Conservation (phyloP, 2,329 filamentous ascomycete species). For the Ophiostoma sp. region DNA sequence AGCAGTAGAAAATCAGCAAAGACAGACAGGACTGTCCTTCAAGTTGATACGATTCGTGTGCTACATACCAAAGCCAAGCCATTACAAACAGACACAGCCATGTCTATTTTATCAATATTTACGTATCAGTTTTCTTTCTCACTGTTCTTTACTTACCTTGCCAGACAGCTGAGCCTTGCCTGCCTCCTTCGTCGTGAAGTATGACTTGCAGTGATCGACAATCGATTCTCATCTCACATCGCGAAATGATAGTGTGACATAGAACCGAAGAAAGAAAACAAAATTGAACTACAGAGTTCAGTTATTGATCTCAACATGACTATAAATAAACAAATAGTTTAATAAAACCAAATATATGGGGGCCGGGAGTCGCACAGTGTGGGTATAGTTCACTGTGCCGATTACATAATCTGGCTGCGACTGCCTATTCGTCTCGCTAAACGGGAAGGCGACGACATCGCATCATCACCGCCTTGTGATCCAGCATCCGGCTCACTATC, state of each 20-base stretch:
- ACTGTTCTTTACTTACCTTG: too few relatives aligned
- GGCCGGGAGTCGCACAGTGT: background rate
- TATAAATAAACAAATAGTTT: background rate
- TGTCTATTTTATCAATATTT: too few relatives aligned
- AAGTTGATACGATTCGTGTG: too few relatives aligned
- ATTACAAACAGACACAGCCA: too few relatives aligned
- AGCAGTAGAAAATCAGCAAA: too few relatives aligned
- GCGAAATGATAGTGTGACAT: background rate
- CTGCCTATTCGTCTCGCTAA: background rate
- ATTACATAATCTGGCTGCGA: background rate
- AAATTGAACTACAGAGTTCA: too few relatives aligned
- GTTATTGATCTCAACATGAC: too few relatives aligned
- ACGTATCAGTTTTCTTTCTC: too few relatives aligned
- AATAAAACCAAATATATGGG: background rate
- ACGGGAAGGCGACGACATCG: background rate
- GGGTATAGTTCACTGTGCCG: background rate
- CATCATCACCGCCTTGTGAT: slow-evolving; percentile 3
- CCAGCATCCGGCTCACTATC: background rate
- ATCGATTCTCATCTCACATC: background rate
- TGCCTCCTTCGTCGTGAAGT: background rate
- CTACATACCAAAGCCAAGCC: too few relatives aligned
- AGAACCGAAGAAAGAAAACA: background rate
- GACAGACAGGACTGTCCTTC: too few relatives aligned
- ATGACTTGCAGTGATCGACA: slow-evolving; percentile 15
- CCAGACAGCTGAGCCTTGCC: background rate